Evolutionary conservation across 495 filamentous ascomycete species (phyloP), one percentile per base, ranked within the genome.

Genomic region (Neurospora sp.): DNA sequence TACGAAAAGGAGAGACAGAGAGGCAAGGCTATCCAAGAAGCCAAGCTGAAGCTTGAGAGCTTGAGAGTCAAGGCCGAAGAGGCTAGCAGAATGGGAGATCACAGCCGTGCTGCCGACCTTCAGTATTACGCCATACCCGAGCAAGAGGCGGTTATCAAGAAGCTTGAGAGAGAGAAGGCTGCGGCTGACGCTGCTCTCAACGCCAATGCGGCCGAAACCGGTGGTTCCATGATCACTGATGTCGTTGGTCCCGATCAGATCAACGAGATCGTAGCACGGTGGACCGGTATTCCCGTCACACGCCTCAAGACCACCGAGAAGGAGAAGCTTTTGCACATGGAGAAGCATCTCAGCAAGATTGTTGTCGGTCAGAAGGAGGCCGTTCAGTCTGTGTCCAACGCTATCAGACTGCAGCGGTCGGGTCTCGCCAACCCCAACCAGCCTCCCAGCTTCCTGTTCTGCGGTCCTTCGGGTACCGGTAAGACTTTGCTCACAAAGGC

Each of bases 41-140:
- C 92, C n/a, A 97, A 96, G 87, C 88, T 96, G 78, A 98, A 98
- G 84, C 88, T 98, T 39, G 96, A 98, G 74, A 84, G 86, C 42
- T 88, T 97, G 71, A 91, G 92, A 77, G 90, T 92, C 77, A 98
- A 98, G 85, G 89, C 92, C 73, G 94, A 97, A 72, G 94, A 98
- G 76, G 96, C 96, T 35, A 93, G 94, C 80, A 90, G 96, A 74
- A 86, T 89, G 71, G 91, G 94, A 44, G 94, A 99, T 77, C 88
- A 92, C 74, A 83, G 87, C 70, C 91, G 89, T 4, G 94, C 94
- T 66, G 95, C 96, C 38, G 96, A 98, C 82, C 87, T 99, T 42
- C 91, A 93, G 80, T 98, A 98, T 87, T 97, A 97, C 79, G 96
- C 94, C 71, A 98, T 99, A 73, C 96, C 96, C 2, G 96, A 98